Percentiles rank a stretch among this genome's conserved stretches.
phyloP scores from a whole-genome alignment of 345 rosid genomes.

The Lumnitzera racemosa region DNA sequence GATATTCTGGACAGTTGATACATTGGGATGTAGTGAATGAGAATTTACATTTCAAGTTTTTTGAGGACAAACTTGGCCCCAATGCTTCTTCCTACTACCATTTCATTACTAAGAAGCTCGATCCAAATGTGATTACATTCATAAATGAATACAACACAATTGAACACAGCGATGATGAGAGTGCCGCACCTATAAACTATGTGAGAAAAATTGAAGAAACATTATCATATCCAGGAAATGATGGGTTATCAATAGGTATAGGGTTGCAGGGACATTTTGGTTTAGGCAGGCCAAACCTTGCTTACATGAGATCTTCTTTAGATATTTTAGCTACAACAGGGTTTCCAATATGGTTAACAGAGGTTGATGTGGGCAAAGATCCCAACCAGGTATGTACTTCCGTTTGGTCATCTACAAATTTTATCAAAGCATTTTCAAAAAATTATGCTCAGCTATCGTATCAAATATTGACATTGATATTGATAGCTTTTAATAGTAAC shows the following conservation, averaged over 20 bases:
- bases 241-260: constrained; percentile 35
- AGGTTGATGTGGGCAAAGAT: constrained; percentile 39
- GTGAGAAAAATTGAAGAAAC: constrained; percentile 41
- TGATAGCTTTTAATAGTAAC: no score
- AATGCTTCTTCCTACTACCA: constrained; percentile 46
- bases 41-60: constrained; percentile 69
- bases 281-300: constrained; percentile 43
- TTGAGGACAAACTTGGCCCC: constrained; percentile 60
- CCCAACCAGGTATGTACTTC: constrained; percentile 31
- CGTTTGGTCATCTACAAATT: no score
- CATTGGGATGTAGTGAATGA: constrained; percentile 91
- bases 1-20: constrained; percentile 59
- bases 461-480: no score
- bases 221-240: constrained; percentile 40
- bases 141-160: constrained; percentile 77
- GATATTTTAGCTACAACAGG: constrained; percentile 55
- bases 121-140: constrained; percentile 45
- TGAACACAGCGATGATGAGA: constrained; percentile 33
- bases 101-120: constrained; percentile 33
- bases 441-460: neutral
- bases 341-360: constrained; percentile 76
- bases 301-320: constrained; percentile 65
- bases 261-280: constrained; percentile 76
- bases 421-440: no score
- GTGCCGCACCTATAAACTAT: constrained; percentile 27